Percentiles rank a stretch among this genome's conserved stretches.
Conservation (phyloP, 768 basidiomycete species). For the Termitomyces sp. region DNA sequence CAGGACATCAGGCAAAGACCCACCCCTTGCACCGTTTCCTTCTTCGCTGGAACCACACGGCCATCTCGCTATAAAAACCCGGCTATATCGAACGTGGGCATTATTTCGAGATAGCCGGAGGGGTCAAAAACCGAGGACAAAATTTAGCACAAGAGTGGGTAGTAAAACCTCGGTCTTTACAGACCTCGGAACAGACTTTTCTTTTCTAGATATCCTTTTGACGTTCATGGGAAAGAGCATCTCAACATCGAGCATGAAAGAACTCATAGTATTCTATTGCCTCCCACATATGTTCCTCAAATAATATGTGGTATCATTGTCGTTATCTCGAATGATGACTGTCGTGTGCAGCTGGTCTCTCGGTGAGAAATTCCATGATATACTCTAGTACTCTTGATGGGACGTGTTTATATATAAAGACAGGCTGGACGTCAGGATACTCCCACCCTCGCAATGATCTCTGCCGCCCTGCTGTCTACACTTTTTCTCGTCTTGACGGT, state of each 20-base stretch:
- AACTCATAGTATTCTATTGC: background rate
- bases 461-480: slow-evolving; percentile 30
- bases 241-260: background rate
- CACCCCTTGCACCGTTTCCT: too few relatives aligned
- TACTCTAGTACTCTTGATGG: background rate
- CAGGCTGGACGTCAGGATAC: background rate
- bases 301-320: background rate
- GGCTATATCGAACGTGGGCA: too few relatives aligned
- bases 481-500: slow-evolving; percentile 42
- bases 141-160: too few relatives aligned
- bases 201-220: background rate
- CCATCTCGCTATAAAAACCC: too few relatives aligned
- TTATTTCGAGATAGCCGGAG: too few relatives aligned
- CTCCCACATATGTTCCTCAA: background rate
- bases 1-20: too few relatives aligned
- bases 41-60: too few relatives aligned
- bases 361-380: too few relatives aligned
- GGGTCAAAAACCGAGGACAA: too few relatives aligned
- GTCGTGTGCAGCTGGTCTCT: background rate
- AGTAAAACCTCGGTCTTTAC: too few relatives aligned
- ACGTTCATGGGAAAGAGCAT: background rate
- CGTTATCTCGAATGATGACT: background rate
- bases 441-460: background rate
- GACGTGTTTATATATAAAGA: background rate
- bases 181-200: background rate